A percentile compares a stretch with the other conserved stretches of the same genome.
Conservation (phyloP, 352 stramenopile genomes). For the Pythium rhizo-oryzae region DNA sequence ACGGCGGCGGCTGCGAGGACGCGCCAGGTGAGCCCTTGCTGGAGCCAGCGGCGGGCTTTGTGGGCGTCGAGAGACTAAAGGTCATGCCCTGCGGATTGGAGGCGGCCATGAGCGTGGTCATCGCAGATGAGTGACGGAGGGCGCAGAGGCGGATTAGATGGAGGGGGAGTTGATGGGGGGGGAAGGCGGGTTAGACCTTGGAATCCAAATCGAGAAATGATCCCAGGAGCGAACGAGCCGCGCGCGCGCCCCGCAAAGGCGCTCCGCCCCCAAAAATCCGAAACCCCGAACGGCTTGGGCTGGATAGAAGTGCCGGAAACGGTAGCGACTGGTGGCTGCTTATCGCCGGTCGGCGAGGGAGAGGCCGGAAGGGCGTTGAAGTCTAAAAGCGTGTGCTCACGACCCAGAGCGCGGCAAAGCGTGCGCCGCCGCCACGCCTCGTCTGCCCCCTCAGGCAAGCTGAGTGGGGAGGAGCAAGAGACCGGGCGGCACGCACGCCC, state of each 20-base stretch:
- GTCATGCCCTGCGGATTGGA: conserved; percentile 17
- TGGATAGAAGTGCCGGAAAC: neutral
- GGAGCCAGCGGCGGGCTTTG: conserved; percentile 2
- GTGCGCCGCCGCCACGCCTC: neutral
- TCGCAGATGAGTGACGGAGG: neutral
- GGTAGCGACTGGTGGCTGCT: conserved; percentile 15
- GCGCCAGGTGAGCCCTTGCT: neutral
- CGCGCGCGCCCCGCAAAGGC: neutral
- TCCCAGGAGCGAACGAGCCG: neutral
- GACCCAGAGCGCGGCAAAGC: neutral
- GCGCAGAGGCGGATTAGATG: neutral
- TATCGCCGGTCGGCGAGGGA: conserved; percentile 8
- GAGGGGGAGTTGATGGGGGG: neutral
- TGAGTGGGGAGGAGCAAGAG: conserved; percentile 10
- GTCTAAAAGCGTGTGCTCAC: conserved; percentile 6
- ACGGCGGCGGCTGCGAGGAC: conserved; percentile 20
- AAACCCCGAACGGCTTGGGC: conserved; percentile 1
- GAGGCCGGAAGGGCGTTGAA: conserved; percentile 15
- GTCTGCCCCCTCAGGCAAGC: conserved; percentile 1
- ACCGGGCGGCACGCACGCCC: conserved; percentile 7
- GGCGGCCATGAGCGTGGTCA: conserved; percentile 10
- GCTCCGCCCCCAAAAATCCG: conserved; percentile 3
- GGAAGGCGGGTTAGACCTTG: conserved; percentile 15
- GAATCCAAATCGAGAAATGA: conserved; percentile 31
- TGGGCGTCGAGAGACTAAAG: conserved; percentile 12